Base-by-base conservation (phyloP, 2,329 filamentous ascomycete species). In the Trichoderma cornu-damae region DNA sequence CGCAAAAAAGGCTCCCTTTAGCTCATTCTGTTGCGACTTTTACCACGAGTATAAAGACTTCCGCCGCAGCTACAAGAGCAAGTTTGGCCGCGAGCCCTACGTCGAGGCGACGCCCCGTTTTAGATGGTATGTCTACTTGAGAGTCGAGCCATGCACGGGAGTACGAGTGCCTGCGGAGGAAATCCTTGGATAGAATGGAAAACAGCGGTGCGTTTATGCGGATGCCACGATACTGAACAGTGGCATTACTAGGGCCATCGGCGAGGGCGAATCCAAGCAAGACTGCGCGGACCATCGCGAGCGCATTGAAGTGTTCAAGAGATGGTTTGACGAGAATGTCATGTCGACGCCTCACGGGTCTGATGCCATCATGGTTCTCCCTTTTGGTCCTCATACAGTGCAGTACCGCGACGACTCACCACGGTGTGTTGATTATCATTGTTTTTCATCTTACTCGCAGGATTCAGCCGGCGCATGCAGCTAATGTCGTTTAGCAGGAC, bases 301-400 rank as follows among this genome's bases (percentile, higher is more conserved):
- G 26, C 67, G 67, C 14, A 60, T 73, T 3, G 40, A 59, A 1
- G 58, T 68, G 1, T 72, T 71, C 47, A 63, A 59, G 7, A 44
- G 60, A 18, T 74, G 72, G 72, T 73, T 74, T 57, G 49, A 61
- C 18, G 18, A 65, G 20, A 62, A 64, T 4, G 59, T 73, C 57
- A 63, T 69, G 57, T 52, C 3, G 52, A 60, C 24, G 11, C 60
- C 60, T 37, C 57, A 61, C 38, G 60, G 64, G 11, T 35, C 62
- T 16, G 61, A 66, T 16, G 57, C 63, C 1, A 61, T 70, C 26
- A 55, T 73, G 50, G 43, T 73, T 4, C 56, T 72, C 5, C 71
- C 70, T 7, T 65, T 64, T 32, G 62, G 56, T 6, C 51, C 57
- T 14, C 52, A 57, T 12, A 58, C 61, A 47, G 51, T 64, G 28